Percentiles rank a stretch among this genome's conserved stretches.
These are phyloP conservation scores for Neoboletus subvelutipes DNA, from an alignment of 768 basidiomycete species.

Conservation along the genomic window DNA sequence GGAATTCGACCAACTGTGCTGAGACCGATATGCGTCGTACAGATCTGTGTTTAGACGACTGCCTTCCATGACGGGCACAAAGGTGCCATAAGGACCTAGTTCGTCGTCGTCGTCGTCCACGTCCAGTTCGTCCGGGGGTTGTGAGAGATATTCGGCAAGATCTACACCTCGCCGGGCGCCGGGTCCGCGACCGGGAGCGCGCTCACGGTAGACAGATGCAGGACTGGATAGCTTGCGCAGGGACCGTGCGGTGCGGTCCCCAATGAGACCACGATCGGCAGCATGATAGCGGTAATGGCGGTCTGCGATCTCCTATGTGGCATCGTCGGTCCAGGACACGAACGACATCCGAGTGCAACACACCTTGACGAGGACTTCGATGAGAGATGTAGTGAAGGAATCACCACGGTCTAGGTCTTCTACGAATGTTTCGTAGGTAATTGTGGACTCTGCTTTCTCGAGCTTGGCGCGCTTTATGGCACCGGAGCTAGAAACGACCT, in stretches of 20 bases:
- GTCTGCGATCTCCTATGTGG: conserved; percentile 69
- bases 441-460: conserved; percentile 61
- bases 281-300: conserved; percentile 54
- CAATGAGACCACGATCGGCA: conserved; percentile 58
- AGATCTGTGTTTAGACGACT: conserved; percentile 57
- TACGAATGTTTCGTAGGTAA: conserved; percentile 74
- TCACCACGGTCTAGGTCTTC: conserved; percentile 77
- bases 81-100: conserved; percentile 42
- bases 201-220: conserved; percentile 53
- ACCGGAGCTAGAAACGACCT: conserved; percentile 51
- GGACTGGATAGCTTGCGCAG: conserved; percentile 57
- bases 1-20: conserved; percentile 32
- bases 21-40: conserved; percentile 59
- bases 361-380: conserved; percentile 80
- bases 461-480: conserved; percentile 67
- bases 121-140: conserved; percentile 55
- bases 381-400: conserved; percentile 71
- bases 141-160: conserved; percentile 51
- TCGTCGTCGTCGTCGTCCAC: conserved; percentile 71
- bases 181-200: conserved; percentile 37
- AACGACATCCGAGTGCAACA: not conserved
- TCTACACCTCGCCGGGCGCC: conserved; percentile 35
- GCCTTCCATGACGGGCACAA: conserved; percentile 46
- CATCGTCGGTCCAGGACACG: conserved; percentile 1
- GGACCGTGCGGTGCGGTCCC: conserved; percentile 64